Base-by-base conservation (phyloP, 2,329 filamentous ascomycete species). In the Fusarium temperatum region DNA sequence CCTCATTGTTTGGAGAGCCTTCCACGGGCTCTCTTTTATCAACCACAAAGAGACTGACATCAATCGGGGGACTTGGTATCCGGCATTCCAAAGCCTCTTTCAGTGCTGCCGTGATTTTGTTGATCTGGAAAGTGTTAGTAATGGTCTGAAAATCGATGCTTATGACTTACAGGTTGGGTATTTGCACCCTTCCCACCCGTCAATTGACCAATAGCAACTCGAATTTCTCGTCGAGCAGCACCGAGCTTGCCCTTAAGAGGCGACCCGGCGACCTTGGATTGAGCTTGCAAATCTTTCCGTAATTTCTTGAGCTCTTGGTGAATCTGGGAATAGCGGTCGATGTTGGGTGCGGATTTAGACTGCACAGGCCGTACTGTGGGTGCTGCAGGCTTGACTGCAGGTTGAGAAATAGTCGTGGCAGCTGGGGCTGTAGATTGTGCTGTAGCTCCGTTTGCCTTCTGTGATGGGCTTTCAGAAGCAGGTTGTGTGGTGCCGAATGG, bases 131-230 rank as follows among this genome's bases (percentile, higher is more conserved):
- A 20, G 32, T 55, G 66, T 81, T 60, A 80, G 76, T 50, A 36
- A 24, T 35, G 8, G 14, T 32, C 22, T 41, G 18, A 18, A 26
- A 12, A 38, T 50, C 20, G 14, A 30, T 24, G 28, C 5, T 28
- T 24, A 8, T 18, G 28, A 80, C 83, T 78, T 80, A 85, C 84
- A 44, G 82, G 80, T 44, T 80, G 78, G 6, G 77, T 75, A 76
- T 94, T 94, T 28, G 87, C 87, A 17, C 87, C 88, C 75, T 89
- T 91, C 64, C 89, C 91, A 44, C 87, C 88, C 4, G 91, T 92
- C 35, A 95, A 83, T 79, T 96, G 93, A 12, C 94, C 94, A 62
- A 96, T 88, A 24, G 88, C 90, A 77, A 92, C 93, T 44, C 89
- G 88, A 60, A 96, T 90, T 47, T 91, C 88, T 66, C 94, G 87